Percentiles rank a stretch among this genome's conserved stretches.
Conservation (phyloP, 2,329 filamentous ascomycete species). For the Curvularia sp. region DNA sequence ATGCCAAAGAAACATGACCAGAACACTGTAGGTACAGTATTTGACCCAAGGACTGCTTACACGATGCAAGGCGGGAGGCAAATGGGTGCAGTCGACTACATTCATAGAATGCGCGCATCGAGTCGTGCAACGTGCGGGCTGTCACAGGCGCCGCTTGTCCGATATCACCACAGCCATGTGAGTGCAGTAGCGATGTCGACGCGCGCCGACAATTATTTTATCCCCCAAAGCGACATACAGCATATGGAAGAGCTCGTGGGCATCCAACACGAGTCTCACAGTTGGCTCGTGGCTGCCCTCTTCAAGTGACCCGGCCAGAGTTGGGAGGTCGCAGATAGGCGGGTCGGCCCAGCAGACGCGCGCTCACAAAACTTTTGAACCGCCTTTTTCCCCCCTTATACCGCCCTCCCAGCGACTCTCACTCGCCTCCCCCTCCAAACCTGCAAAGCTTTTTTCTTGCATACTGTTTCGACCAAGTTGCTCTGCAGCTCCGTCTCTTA, state of each 20-base stretch:
- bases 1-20: neutral
- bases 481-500: constrained; percentile 35
- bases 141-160: constrained; percentile 2
- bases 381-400: constrained; percentile 4
- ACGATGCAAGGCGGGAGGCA: neutral
- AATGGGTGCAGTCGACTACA: constrained; percentile 23
- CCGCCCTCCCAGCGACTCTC: constrained; percentile 9
- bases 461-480: constrained; percentile 26
- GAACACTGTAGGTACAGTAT: neutral
- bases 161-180: neutral
- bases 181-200: neutral
- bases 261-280: constrained; percentile 1
- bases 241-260: constrained; percentile 6
- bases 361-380: constrained; percentile 29
- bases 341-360: constrained; percentile 17
- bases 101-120: constrained; percentile 10
- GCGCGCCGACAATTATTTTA: neutral
- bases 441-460: constrained; percentile 20
- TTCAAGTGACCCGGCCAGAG: constrained; percentile 16
- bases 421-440: constrained; percentile 11
- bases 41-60: neutral
- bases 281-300: constrained; percentile 8
- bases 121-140: constrained; percentile 11
- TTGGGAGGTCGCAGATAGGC: constrained; percentile 16
- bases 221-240: neutral